Evolutionary conservation across 768 basidiomycete species (phyloP), one percentile per base, ranked within the genome.

Genomic region (Rhizopogon vinicolor): DNA sequence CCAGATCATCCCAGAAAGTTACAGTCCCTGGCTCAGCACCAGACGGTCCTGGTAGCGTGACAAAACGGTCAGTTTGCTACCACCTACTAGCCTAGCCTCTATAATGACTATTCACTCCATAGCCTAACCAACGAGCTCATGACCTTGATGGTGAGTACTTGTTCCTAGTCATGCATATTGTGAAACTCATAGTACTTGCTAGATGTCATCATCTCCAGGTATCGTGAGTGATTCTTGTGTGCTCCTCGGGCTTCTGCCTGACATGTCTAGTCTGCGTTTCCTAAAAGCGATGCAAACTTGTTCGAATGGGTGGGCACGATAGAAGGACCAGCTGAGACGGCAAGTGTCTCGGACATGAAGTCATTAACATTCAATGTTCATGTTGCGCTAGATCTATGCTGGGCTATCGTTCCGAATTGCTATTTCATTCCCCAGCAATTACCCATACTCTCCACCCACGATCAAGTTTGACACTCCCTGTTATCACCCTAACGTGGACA

Each of bases 261-360:
- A 39, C 43, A 56, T 28, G 14, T 55, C 22, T 61, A 93, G 91
- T 92, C 92, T 46, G 93, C 93, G 7, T 94, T 93, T 68, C 93
- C 93, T 1, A 92, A 87, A 65, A 84, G 82, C 57, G 92, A 95
- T 56, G 82, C 86, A 10, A 93, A 91, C 69, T 75, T 95, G 13
- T 92, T 92, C 59, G 91, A 93, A 65, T 95, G 93, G 93, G 79
- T 83, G 5, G 93, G 92, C 7, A 91, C 91, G 42, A 89, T 95
- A 64, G 89, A 90, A 64, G 93, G 93, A 0, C 83, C 90, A 1
- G 61, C 81, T 40, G 89, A 81, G 60, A 93, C 91, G 14, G 89
- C 89, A 62, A 51, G 85, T 74, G 44, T 49, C 33, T 45, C 19
- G 39, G 7, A 33, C 18, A 22, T 33, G 40, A 40, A 13, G 41